Base-by-base conservation (phyloP, 192 early-diverging fungal genomes). In the Entomortierella parvispora region DNA sequence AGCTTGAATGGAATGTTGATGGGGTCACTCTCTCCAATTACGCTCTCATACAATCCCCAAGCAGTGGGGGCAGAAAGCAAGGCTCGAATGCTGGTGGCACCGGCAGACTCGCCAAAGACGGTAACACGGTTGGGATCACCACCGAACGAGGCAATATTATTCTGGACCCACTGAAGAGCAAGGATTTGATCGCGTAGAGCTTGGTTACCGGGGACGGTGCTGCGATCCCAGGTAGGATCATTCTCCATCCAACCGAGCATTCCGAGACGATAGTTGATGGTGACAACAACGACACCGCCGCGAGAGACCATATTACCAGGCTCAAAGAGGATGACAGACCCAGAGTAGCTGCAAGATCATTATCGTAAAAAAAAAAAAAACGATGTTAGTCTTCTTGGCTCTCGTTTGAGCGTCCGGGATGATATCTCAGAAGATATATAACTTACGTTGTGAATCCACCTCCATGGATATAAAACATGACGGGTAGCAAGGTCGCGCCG, bases 61-160 rank as follows among this genome's bases (percentile, higher is more conserved):
- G 77, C 31, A 2, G 69, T 46, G 34, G 79, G 80, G 22, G 76
- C 65, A 56, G 80, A 68, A 20, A 82, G 80, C 12, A 81, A 17
- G 33, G 76, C 69, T 63, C 81, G 69, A 50, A 75, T 69, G 40
- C 62, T 75, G 31, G 46, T 75, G 10, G 69, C 86, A 20, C 79
- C 79, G 7, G 71, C 69, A 40, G 58, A 62, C 60, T 81, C 70
- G 25, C 71, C 79, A 51, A 75, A 68, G 45, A 81, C 67, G 2
- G 79, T 75, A n/a, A 81, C 79, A 2, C 69, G 78, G 40, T 49
- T 70, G 5, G 87, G 85, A 54, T 90, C 83, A 49, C 88, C 88
- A 4, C 88, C 88, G 49, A 89, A 90, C 7, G 54, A 66, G 8
- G 32, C 50, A 68, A 90, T 86, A 62, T 90, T 83, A 37, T 84